Evolutionary conservation across 768 basidiomycete species (phyloP).

Genomic region (Pulveroboletus sp.): DNA sequence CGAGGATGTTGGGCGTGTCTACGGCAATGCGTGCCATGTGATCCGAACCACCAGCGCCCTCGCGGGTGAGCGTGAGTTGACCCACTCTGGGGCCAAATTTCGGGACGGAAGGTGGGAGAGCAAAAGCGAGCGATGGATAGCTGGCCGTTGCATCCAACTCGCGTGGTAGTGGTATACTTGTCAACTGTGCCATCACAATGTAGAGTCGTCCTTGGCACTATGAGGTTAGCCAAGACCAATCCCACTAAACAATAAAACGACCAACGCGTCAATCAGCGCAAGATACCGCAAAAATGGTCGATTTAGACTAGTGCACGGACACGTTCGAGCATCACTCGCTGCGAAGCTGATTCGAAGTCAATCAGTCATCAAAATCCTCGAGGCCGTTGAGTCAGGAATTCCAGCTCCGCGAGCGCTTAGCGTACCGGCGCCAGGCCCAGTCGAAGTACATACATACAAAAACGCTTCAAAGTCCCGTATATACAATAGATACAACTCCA

Average conservation of each 20-base stretch:
- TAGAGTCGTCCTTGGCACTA: no score
- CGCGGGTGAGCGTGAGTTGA: conserved; percentile 17
- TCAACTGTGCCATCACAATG: conserved; percentile 7
- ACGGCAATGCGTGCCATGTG: conserved; percentile 34
- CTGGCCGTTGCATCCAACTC: neutral
- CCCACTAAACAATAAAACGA: no score
- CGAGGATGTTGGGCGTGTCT: conserved; percentile 59
- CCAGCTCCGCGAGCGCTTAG: conserved; percentile 16
- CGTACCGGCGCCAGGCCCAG: no score
- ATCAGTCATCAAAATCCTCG: conserved; percentile 2
- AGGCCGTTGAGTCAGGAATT: neutral
- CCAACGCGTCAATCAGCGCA: no score
- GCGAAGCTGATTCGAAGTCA: conserved; percentile 4
- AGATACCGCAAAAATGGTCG: neutral
- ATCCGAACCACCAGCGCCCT: neutral
- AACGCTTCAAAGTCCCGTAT: neutral
- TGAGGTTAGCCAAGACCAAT: neutral
- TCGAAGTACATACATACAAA: neutral
- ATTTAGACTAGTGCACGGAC: neutral
- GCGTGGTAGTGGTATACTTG: neutral
- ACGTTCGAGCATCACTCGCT: no score
- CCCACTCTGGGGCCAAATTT: conserved; percentile 29
- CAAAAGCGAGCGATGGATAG: conserved; percentile 19
- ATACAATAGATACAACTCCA: neutral
- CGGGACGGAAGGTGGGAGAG: conserved; percentile 2